Evolutionary conservation across 345 rosid species (phyloP).

Genomic region (Leavenworthia alabamica): DNA sequence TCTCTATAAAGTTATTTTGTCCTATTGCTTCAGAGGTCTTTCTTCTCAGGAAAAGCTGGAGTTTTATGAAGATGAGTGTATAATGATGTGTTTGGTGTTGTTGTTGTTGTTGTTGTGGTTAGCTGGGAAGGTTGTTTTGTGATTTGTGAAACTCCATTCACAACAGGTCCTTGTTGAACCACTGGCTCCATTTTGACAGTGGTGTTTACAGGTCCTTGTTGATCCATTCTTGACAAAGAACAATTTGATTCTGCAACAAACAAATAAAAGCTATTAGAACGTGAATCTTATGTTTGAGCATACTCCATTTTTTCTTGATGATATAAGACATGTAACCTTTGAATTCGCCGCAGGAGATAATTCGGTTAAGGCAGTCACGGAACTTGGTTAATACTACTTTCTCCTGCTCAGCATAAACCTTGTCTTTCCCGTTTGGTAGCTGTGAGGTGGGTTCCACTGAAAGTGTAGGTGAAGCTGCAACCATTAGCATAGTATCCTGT

Average conservation of each 20-base stretch:
- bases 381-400: slow-evolving; percentile 61
- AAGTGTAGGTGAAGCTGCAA: slow-evolving; percentile 54
- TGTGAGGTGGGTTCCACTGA: slow-evolving; percentile 56
- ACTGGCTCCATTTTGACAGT: slow-evolving; percentile 18
- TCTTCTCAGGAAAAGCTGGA: slow-evolving; percentile 23
- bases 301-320: not conserved
- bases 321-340: slow-evolving; percentile 41
- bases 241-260: slow-evolving; percentile 30
- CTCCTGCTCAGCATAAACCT: slow-evolving; percentile 76
- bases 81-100: slow-evolving; percentile 7
- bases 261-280: not conserved
- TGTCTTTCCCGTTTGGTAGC: slow-evolving; percentile 48
- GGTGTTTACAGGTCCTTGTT: slow-evolving; percentile 9
- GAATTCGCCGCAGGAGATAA: slow-evolving; percentile 73
- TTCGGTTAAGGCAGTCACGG: slow-evolving; percentile 82
- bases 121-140: slow-evolving; percentile 17
- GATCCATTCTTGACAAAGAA: slow-evolving; percentile 25
- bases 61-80: slow-evolving; percentile 5
- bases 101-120: slow-evolving; percentile 4
- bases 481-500: slow-evolving; percentile 75
- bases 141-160: slow-evolving; percentile 25
- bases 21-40: slow-evolving; percentile 13
- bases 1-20: slow-evolving; percentile 23
- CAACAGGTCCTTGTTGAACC: slow-evolving; percentile 23
- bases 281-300: slow-evolving; percentile 1